Percentiles rank a stretch among this genome's conserved stretches.
Conservation (phyloP, 257 asterid genomes). For the Solanum piurae region DNA sequence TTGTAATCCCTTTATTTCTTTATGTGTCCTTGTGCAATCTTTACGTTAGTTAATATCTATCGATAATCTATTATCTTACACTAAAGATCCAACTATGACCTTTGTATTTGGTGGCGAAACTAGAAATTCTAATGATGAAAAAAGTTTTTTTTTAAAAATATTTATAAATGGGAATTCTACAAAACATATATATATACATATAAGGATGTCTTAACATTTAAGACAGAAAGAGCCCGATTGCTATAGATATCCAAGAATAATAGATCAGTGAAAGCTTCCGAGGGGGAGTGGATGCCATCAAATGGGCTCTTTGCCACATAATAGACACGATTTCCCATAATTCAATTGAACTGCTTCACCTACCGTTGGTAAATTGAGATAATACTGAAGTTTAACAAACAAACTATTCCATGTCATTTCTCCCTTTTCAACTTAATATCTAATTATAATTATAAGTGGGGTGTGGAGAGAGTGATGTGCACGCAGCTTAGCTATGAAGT, state of each 20-base stretch:
- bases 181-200: too few relatives aligned
- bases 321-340: neutral
- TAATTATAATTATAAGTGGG: too few relatives aligned
- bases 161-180: neutral
- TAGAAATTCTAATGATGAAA: neutral
- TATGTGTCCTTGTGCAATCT: neutral
- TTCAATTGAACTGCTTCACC: neutral
- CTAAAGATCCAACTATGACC: neutral
- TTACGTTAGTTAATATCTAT: too few relatives aligned
- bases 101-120: neutral
- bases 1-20: neutral
- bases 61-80: neutral
- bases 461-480: too few relatives aligned
- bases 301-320: neutral
- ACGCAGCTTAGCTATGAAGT: too few relatives aligned
- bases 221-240: neutral
- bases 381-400: too few relatives aligned
- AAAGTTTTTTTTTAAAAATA: too few relatives aligned
- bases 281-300: too few relatives aligned
- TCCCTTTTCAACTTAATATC: neutral
- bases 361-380: neutral
- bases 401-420: neutral
- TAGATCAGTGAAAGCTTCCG: neutral
- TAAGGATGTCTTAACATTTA: neutral
- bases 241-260: neutral